Evolutionary conservation across 768 basidiomycete genomes (phyloP), one percentile per base, ranked within the genome.

Genomic region (Erythrobasidium yunnanense): DNA sequence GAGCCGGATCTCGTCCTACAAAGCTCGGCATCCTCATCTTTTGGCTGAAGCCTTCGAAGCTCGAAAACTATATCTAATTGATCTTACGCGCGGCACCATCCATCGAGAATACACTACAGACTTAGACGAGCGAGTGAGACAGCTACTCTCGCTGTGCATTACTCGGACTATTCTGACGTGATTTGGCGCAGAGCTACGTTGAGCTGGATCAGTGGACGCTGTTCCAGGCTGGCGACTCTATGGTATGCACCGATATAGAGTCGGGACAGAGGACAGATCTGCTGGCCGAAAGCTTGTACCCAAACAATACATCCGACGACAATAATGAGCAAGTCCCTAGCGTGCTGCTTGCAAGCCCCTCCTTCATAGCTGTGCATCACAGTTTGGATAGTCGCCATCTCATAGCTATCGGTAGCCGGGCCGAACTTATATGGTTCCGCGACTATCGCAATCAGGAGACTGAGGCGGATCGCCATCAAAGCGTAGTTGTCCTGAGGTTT

Each of bases 121-220:
- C 29, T 38, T 25, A 25, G 30, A 49, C 56, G 22, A 46, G 20
- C 25, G 49, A n/a, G n/a, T n/a, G n/a, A n/a, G n/a, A n/a, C n/a
- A n/a, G n/a, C n/a, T n/a, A n/a, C n/a, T n/a, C n/a, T n/a, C n/a
- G n/a, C n/a, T n/a, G n/a, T n/a, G n/a, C n/a, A n/a, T n/a, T n/a
- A n/a, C n/a, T n/a, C n/a, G n/a, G n/a, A n/a, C n/a, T n/a, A n/a
- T n/a, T n/a, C n/a, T n/a, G n/a, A n/a, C n/a, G n/a, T n/a, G n/a
- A n/a, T n/a, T n/a, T n/a, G n/a, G n/a, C n/a, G n/a, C 25, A 51
- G 49, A 51, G 49, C 47, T 63, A 63, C 34, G 47, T 63, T 18
- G 60, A 63, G 25, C 30, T 63, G 47, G 60, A 63, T 51, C 45
- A 63, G 27, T 49, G 49, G 47, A 30, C 60, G 13, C 60, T 63